Evolutionary conservation across 2,329 filamentous ascomycete genomes (phyloP).

Genomic region (Aureobasidium mangrovei): DNA sequence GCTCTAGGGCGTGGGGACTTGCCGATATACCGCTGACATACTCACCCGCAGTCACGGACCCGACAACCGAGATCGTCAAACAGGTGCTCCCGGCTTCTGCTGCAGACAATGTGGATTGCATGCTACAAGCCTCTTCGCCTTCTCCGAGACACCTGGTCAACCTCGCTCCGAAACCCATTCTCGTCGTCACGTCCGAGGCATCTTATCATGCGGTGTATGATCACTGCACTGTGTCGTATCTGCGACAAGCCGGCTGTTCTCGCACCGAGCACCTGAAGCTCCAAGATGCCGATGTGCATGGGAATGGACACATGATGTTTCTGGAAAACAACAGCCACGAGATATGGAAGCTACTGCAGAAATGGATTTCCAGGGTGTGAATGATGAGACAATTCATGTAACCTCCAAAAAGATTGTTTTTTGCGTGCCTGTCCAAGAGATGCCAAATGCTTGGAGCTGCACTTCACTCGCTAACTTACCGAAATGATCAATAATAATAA

Average conservation of each 20-base stretch:
- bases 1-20: constrained; percentile 26
- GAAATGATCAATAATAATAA: too few species aligned
- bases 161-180: constrained; percentile 39
- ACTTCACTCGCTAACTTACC: too few species aligned
- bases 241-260: constrained; percentile 44
- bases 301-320: constrained; percentile 50
- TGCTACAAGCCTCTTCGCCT: constrained; percentile 29
- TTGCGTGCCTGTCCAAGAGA: too few species aligned
- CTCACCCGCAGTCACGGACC: constrained; percentile 24
- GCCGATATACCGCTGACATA: constrained; percentile 28
- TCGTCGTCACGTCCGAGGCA: constrained; percentile 45
- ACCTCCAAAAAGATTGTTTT: too few species aligned
- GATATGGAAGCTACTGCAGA: constrained; percentile 32
- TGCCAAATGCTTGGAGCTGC: too few species aligned
- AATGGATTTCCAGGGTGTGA: constrained; percentile 24
- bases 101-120: constrained; percentile 26
- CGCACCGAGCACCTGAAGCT: constrained; percentile 38
- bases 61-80: constrained; percentile 20
- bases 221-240: constrained; percentile 44
- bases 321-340: constrained; percentile 44
- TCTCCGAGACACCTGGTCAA: constrained; percentile 40
- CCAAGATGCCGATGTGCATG: constrained; percentile 36
- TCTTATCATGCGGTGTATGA: constrained; percentile 49
- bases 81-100: constrained; percentile 7
- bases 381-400: too few species aligned